Conservation (phyloP, 331 rosid species). For the Arachis monticola region DNA sequence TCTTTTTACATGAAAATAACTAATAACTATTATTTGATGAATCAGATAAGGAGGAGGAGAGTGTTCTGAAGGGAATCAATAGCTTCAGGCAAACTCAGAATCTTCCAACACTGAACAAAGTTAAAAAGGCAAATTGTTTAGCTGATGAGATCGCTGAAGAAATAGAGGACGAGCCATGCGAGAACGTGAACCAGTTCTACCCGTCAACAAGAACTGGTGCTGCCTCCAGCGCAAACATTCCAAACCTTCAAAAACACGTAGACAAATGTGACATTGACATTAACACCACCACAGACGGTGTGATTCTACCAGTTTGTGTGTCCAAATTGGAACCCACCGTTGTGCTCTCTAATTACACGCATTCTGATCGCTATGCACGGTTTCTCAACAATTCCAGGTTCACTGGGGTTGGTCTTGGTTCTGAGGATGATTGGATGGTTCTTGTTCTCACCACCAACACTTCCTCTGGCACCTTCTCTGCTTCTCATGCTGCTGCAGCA, state of each 20-base stretch:
- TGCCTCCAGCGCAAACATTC: slow-evolving; percentile 38
- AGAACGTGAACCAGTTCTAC: slow-evolving; percentile 44
- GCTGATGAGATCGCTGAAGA: slow-evolving; percentile 72
- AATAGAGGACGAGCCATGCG: slow-evolving; percentile 61
- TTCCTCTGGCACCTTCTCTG: slow-evolving; percentile 45
- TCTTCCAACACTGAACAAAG: slow-evolving; percentile 46
- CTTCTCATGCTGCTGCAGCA: slow-evolving; percentile 2
- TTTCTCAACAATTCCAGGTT: slow-evolving; percentile 48
- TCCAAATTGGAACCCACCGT: slow-evolving; percentile 48
- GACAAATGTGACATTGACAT: slow-evolving; percentile 48
- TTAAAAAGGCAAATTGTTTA: slow-evolving; percentile 66
- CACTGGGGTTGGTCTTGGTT: slow-evolving; percentile 54
- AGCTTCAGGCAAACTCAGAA: slow-evolving; percentile 57
- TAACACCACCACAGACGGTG: slow-evolving; percentile 50
- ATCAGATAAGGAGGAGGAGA: slow-evolving; percentile 61
- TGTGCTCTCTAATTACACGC: slow-evolving; percentile 55
- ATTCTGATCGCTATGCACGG: slow-evolving; percentile 38
- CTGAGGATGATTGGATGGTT: slow-evolving; percentile 64
- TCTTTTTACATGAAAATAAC: too few relatives aligned
- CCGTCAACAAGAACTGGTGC: slow-evolving; percentile 25
- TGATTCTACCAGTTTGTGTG: slow-evolving; percentile 58
- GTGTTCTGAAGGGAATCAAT: slow-evolving; percentile 75
- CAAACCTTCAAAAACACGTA: slow-evolving; percentile 49
- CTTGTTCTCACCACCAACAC: slow-evolving; percentile 59
- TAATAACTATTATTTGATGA: neutral